Base-by-base conservation (phyloP, 257 asterid species). In the Petunia secreta region DNA sequence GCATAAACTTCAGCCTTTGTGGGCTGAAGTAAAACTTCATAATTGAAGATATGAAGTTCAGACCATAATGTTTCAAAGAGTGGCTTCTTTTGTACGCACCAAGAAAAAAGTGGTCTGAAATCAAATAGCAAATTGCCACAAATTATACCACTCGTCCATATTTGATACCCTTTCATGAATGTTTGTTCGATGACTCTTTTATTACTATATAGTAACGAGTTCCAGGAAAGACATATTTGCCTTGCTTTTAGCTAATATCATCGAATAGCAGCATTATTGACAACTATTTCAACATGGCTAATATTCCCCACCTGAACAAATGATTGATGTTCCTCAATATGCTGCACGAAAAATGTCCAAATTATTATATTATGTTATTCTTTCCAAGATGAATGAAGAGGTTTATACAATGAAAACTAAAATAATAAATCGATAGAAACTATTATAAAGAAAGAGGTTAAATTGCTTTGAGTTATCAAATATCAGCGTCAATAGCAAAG, bases 271-370 rank as follows among this genome's bases (percentile, higher is more conserved):
- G 83, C 88, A 58, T 83, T 83, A 66, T 88, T 83, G 41, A 38
- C 84, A 50, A 83, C 82, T 5, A 87, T 86, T 87, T 83, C 82
- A 44, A 85, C 80, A 74, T 75, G 86, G 11, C 88, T 82, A 14
- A 79, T 77, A 50, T 84, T 87, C 36, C 91, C 91, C 87, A 75
- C 84, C 87, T 6, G 90, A 81, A 75, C 87, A 88, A 62, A 88
- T 79, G 16, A 83, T 88, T 79, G 87, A 59, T 73, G 83, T 86
- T 75, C 86, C 88, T 40, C 53, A 79, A 5, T 78, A 87, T 63
- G 55, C 86, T 0, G 81, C 87, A 81, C 84, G 87, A 65, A 88
- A 85, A 55, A 89, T 86, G 25, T 25, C 8, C 73, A 83, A 14
- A 88, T 76, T 0, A 88, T 63, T 48, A 86, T 48, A 86, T 59